A percentile compares a stretch with the other conserved stretches of the same genome.
These are phyloP conservation scores for Tremella yokohamensis DNA, from an alignment of 768 basidiomycete species.

Conservation along the genomic window DNA sequence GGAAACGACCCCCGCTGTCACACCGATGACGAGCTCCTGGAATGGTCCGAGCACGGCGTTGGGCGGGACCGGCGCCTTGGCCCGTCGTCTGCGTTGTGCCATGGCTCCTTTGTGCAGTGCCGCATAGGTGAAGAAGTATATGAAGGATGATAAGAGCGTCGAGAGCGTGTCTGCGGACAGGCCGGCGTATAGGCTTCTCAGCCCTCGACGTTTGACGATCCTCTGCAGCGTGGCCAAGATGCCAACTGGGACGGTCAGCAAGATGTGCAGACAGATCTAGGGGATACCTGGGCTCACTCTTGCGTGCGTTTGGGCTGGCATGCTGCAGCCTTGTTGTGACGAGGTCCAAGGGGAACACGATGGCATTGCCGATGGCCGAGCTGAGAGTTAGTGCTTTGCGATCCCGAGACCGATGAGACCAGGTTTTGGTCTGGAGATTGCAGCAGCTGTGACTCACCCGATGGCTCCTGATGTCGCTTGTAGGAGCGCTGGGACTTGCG, in stretches of 20 bases:
- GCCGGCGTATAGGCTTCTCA: conserved; percentile 29
- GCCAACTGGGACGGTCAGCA: no score
- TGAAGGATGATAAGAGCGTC: conserved; percentile 35
- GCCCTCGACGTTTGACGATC: conserved; percentile 19
- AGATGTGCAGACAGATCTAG: neutral
- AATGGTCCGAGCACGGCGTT: conserved; percentile 4
- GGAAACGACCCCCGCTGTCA: conserved; percentile 31
- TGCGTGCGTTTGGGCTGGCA: conserved; percentile 2
- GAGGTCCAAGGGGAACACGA: conserved; percentile 44
- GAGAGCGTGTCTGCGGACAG: conserved; percentile 37
- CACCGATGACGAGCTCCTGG: conserved; percentile 35
- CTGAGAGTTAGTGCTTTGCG: conserved; percentile 14
- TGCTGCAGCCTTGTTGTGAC: conserved; percentile 43
- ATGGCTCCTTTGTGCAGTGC: conserved; percentile 22
- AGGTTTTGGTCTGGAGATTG: no score
- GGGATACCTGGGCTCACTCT: neutral
- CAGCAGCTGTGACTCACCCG: no score
- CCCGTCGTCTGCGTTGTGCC: neutral
- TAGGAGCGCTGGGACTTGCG: conserved; percentile 34
- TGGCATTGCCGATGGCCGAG: conserved; percentile 39
- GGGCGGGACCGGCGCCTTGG: conserved; percentile 5
- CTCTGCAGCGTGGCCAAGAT: conserved; percentile 29
- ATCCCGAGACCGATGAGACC: no score
- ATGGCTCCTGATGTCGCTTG: conserved; percentile 41
- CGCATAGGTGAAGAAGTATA: conserved; percentile 41